Evolutionary conservation across 2,329 filamentous ascomycete species (phyloP).

Genomic region (Lasiodiplodia sp.): DNA sequence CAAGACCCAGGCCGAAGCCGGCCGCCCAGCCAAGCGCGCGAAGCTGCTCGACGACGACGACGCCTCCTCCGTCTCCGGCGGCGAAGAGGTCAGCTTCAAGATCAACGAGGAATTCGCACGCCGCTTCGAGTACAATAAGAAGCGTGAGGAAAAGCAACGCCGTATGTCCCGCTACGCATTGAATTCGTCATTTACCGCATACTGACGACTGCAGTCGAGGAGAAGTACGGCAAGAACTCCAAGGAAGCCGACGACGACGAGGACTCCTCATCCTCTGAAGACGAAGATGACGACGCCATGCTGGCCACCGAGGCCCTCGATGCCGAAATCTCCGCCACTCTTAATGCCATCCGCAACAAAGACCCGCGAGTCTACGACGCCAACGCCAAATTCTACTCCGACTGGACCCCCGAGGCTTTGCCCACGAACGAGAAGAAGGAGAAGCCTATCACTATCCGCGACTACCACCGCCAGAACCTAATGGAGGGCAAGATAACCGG

Average conservation of each 20-base stretch:
- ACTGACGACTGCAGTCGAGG: slow-evolving; percentile 71
- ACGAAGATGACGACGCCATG: slow-evolving; percentile 89
- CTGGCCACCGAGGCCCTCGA: slow-evolving; percentile 86
- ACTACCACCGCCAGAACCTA: slow-evolving; percentile 94
- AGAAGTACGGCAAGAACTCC: slow-evolving; percentile 73
- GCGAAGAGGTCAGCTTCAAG: slow-evolving; percentile 61
- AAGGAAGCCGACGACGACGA: slow-evolving; percentile 66
- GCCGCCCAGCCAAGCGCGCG: slow-evolving; percentile 44
- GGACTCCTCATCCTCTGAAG: slow-evolving; percentile 61
- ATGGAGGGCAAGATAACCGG: slow-evolving; percentile 72
- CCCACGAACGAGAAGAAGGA: slow-evolving; percentile 64
- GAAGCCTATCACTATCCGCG: slow-evolving; percentile 83
- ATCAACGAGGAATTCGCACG: slow-evolving; percentile 91
- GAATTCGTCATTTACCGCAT: background rate
- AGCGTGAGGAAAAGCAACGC: slow-evolving; percentile 83
- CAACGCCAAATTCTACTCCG: slow-evolving; percentile 77
- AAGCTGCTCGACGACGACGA: slow-evolving; percentile 45
- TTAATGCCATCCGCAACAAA: slow-evolving; percentile 87
- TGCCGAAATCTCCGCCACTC: slow-evolving; percentile 82
- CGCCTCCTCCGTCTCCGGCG: slow-evolving; percentile 40
- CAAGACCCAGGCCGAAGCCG: slow-evolving; percentile 9
- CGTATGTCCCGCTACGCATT: slow-evolving; percentile 54
- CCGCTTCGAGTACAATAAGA: slow-evolving; percentile 96
- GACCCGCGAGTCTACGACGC: slow-evolving; percentile 91
- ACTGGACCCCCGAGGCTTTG: slow-evolving; percentile 63